phyloP scores from a whole-genome alignment of 345 rosid species.

The Corymbia maculata region DNA sequence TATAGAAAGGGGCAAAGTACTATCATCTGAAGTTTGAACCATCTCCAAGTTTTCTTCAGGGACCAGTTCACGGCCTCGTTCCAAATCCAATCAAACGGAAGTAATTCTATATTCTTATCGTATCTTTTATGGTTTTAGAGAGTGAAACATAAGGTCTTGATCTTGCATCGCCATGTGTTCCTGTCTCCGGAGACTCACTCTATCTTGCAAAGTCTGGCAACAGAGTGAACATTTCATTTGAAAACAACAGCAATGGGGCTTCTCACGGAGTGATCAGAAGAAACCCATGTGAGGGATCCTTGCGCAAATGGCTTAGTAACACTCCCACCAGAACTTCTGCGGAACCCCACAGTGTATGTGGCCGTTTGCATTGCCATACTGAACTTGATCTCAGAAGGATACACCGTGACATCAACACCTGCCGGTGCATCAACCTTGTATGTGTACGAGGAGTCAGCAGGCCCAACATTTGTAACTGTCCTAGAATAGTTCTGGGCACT shows the following conservation, averaged over 20 bases:
- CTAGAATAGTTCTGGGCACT: not conserved
- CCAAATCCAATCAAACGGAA: not conserved
- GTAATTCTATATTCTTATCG: not conserved
- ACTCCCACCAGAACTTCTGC: not conserved
- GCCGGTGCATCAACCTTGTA: not conserved
- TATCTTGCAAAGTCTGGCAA: not conserved
- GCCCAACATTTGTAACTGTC: conserved; percentile 12
- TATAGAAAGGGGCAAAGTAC: not conserved
- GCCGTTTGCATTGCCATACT: not conserved
- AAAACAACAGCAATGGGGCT: conserved; percentile 10
- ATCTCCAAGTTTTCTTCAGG: not conserved
- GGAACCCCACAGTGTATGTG: conserved; percentile 10
- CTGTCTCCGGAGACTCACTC: not conserved
- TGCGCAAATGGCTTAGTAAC: not conserved
- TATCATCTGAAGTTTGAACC: not conserved
- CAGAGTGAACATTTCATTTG: not conserved
- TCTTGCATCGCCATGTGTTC: not conserved
- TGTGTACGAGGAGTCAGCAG: not conserved
- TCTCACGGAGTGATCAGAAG: not conserved
- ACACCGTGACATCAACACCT: conserved; percentile 11
- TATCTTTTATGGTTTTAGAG: not conserved
- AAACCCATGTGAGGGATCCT: conserved; percentile 9
- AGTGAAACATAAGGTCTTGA: not conserved
- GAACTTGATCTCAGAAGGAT: conserved; percentile 3
- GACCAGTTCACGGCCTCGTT: not conserved